Conservation (phyloP, 2,329 filamentous ascomycete genomes). For the Fusarium armeniacum region DNA sequence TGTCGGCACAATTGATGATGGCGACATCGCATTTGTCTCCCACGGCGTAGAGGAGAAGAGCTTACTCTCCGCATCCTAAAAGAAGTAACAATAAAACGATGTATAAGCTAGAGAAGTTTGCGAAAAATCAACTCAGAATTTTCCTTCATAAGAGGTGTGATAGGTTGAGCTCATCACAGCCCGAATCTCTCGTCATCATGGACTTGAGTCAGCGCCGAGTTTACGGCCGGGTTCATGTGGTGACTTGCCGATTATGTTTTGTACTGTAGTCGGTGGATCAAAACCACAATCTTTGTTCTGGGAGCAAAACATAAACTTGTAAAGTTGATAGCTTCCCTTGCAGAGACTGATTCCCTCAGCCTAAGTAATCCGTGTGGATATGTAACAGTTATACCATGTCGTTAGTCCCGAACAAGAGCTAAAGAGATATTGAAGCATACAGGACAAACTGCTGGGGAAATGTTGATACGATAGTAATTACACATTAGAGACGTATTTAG, state of each 20-base stretch:
- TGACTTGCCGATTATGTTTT: not conserved
- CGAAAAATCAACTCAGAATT: too few species aligned
- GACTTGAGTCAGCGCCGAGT: not conserved
- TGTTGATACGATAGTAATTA: too few species aligned
- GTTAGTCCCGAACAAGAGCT: too few species aligned
- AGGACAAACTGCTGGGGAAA: too few species aligned
- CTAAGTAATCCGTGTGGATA: not conserved
- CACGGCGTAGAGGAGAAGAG: not conserved
- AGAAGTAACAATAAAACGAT: not conserved
- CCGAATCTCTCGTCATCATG: not conserved
- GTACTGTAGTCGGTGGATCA: not conserved
- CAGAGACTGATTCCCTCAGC: not conserved
- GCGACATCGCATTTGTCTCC: not conserved
- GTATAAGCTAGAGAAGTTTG: not conserved
- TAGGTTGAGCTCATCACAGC: not conserved
- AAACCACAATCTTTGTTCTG: not conserved
- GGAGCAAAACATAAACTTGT: too few species aligned
- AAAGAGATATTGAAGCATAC: too few species aligned
- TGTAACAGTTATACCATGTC: too few species aligned
- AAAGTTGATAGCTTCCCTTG: too few species aligned
- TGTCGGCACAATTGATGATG: not conserved
- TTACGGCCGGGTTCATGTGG: not conserved
- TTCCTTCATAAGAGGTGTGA: too few species aligned
- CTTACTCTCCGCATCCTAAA: not conserved
- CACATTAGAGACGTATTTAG: too few species aligned